These are phyloP conservation scores for Neospora caninum DNA, from an alignment of 169 alveolate genomes.

Conservation along the genomic window DNA sequence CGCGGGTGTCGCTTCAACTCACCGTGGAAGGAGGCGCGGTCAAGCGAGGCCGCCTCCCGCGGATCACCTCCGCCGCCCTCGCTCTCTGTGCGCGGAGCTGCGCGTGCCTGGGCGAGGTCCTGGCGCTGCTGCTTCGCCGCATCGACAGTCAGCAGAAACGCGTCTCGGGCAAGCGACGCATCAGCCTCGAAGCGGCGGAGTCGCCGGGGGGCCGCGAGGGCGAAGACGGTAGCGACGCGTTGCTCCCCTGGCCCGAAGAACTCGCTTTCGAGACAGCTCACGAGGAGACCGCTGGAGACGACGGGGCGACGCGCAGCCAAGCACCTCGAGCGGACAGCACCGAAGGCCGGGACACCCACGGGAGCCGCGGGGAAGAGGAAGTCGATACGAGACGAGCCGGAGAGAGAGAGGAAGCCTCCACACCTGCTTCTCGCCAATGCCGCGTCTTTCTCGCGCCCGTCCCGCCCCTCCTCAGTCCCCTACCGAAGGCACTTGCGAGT, in stretches of 20 bases:
- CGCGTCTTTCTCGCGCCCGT: neutral
- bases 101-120: neutral
- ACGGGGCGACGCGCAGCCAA: too few species aligned
- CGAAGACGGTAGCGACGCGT: too few species aligned
- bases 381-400: too few species aligned
- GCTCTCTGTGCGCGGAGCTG: conserved; percentile 30
- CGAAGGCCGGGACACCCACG: too few species aligned
- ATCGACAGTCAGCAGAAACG: neutral
- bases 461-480: neutral
- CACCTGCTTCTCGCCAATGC: too few species aligned
- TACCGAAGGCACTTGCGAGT: neutral
- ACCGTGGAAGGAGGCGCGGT: conserved; percentile 55
- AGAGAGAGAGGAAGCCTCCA: too few species aligned
- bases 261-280: too few species aligned
- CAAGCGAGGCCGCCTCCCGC: conserved; percentile 32
- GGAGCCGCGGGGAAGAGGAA: too few species aligned
- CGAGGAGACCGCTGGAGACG: too few species aligned
- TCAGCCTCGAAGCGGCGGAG: neutral
- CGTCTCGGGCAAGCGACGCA: neutral
- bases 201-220: too few species aligned
- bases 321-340: too few species aligned
- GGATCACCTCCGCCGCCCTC: conserved; percentile 27
- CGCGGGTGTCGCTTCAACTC: conserved; percentile 37
- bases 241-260: too few species aligned
- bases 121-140: neutral